Evolutionary conservation across 2,329 filamentous ascomycete genomes (phyloP).

Genomic region (Atkinsonella texensis): DNA sequence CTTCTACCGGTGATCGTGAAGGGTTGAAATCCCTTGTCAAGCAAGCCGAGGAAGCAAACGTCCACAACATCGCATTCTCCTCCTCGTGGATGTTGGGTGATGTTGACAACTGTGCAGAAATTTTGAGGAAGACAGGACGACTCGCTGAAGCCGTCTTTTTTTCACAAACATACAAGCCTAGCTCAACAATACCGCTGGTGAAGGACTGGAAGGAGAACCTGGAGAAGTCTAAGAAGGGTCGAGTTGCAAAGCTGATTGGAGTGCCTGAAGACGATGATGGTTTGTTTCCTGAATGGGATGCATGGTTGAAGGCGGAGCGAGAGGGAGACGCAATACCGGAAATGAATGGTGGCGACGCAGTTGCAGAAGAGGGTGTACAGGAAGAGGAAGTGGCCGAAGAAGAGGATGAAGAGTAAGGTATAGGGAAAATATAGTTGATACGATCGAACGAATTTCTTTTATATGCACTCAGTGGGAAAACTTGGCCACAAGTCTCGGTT

Average conservation of each 20-base stretch:
- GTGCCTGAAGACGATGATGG: conserved; percentile 74
- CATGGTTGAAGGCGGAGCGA: conserved; percentile 71
- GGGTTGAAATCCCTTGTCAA: conserved; percentile 61
- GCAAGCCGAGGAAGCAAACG: conserved; percentile 63
- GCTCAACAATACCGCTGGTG: conserved; percentile 54
- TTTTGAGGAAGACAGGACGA: conserved; percentile 68
- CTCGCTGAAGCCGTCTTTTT: conserved; percentile 82
- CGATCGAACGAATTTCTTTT: conserved; percentile 2
- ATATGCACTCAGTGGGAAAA: neutral
- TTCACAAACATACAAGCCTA: conserved; percentile 91
- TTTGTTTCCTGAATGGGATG: conserved; percentile 93
- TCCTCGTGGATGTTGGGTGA: conserved; percentile 81
- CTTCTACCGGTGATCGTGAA: conserved; percentile 66
- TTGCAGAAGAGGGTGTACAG: conserved; percentile 7
- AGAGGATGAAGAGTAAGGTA: conserved; percentile 13
- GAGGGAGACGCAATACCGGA: conserved; percentile 36
- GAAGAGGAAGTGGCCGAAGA: conserved; percentile 13
- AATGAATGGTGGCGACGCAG: conserved; percentile 5
- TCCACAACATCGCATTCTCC: conserved; percentile 89
- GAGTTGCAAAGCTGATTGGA: conserved; percentile 73
- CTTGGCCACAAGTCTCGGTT: neutral
- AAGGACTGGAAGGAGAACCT: conserved; percentile 71
- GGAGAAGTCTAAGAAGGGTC: conserved; percentile 74
- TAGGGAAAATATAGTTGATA: conserved; percentile 9
- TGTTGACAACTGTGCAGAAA: conserved; percentile 65